Percentiles rank a stretch among this genome's conserved stretches.
Evolutionary conservation across 2,329 filamentous ascomycete species (phyloP).

Genomic region (Clonostachys rosea): DNA sequence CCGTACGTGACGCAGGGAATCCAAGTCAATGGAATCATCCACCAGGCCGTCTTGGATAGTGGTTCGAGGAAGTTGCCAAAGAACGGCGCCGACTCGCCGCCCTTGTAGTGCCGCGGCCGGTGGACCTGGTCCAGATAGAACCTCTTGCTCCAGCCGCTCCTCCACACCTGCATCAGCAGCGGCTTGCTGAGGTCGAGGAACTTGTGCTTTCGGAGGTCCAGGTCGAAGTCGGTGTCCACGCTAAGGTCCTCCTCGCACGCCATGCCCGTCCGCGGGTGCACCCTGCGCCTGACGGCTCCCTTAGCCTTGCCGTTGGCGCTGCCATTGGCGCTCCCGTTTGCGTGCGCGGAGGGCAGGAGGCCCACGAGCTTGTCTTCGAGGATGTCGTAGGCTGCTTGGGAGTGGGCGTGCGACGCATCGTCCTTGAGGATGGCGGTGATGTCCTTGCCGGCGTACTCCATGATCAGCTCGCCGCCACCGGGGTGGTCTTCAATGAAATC

Average conservation of each 20-base stretch:
- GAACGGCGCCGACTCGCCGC: slow-evolving; percentile 83
- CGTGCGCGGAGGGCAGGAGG: slow-evolving; percentile 64
- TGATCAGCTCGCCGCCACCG: slow-evolving; percentile 80
- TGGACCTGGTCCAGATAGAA: slow-evolving; percentile 98
- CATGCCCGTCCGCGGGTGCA: slow-evolving; percentile 75
- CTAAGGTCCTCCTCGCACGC: slow-evolving; percentile 81
- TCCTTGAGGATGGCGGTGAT: slow-evolving; percentile 79
- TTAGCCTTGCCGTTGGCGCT: slow-evolving; percentile 7
- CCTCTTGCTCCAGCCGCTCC: slow-evolving; percentile 82
- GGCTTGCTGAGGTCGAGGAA: slow-evolving; percentile 87
- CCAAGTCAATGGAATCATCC: slow-evolving; percentile 80
- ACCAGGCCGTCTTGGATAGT: slow-evolving; percentile 91
- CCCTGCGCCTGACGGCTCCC: slow-evolving; percentile 17
- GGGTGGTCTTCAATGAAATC: slow-evolving; percentile 88
- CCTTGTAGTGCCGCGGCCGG: slow-evolving; percentile 91
- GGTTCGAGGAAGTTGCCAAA: slow-evolving; percentile 99
- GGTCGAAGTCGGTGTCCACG: slow-evolving; percentile 71
- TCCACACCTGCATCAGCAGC: slow-evolving; percentile 83
- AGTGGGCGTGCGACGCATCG: slow-evolving; percentile 76
- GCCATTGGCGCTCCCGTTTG: slow-evolving; percentile 8
- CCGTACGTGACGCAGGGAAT: slow-evolving; percentile 73
- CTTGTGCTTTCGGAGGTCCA: slow-evolving; percentile 86
- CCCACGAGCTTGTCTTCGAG: slow-evolving; percentile 86
- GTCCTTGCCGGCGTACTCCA: slow-evolving; percentile 89
- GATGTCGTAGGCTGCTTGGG: slow-evolving; percentile 92